Conservation (phyloP, 495 filamentous ascomycete species). For the Schizothecium vesticola region DNA sequence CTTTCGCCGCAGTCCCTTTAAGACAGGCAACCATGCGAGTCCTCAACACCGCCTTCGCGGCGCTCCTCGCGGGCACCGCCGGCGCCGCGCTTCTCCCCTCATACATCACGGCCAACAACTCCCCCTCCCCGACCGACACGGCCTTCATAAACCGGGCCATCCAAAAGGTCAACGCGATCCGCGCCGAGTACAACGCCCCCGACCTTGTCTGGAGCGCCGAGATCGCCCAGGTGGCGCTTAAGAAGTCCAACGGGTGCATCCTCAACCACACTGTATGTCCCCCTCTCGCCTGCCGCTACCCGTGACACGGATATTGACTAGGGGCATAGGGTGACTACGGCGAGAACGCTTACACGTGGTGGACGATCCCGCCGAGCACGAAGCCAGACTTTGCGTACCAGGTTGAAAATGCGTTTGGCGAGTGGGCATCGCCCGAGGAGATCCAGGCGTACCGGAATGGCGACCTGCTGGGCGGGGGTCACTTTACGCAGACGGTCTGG, state of each 20-base stretch:
- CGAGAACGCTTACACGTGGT: slow-evolving; percentile 21
- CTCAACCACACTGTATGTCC: slow-evolving; percentile 16
- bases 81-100: neutral
- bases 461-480: slow-evolving; percentile 10
- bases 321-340: slow-evolving; percentile 21
- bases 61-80: neutral
- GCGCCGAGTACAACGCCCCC: slow-evolving; percentile 5
- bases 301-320: neutral
- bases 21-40: neutral
- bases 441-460: slow-evolving; percentile 11
- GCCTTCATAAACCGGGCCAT: slow-evolving; percentile 15
- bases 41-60: neutral
- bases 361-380: neutral
- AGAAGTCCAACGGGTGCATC: slow-evolving; percentile 19
- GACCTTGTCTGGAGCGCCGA: slow-evolving; percentile 12
- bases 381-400: slow-evolving; percentile 11
- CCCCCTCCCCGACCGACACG: slow-evolving; percentile 11
- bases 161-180: slow-evolving; percentile 14
- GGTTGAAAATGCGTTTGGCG: slow-evolving; percentile 9
- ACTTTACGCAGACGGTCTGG: slow-evolving; percentile 27
- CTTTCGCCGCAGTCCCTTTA: neutral
- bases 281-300: neutral
- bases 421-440: slow-evolving; percentile 13
- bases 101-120: slow-evolving; percentile 6
- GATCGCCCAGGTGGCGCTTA: slow-evolving; percentile 10